Evolutionary conservation across 306 rosid species (phyloP), one percentile per base, ranked within the genome.

Genomic region (Gastrolobium villosum): DNA sequence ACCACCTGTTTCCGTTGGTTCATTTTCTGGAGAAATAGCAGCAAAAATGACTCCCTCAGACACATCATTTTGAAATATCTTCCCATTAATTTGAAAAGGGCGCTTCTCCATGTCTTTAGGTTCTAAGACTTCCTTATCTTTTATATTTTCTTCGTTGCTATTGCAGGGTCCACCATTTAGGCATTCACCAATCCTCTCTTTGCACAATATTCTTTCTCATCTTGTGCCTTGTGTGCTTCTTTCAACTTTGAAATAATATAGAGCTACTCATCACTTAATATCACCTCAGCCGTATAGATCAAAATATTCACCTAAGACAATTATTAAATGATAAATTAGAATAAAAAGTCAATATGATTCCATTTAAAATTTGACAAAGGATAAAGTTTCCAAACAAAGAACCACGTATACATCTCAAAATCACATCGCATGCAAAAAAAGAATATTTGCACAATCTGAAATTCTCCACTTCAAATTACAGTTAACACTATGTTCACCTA

Each of bases 291-390:
- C 35, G 82, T 86, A 82, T 90, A 88, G 7, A 85, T 86, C 82
- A 90, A 82, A 54, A 90, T 88, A 79, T 90, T 90, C 57, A 90
- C 92, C 94, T 90, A 77, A 57, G 60, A 20, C 54, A 31, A 74
- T 50, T 53, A 76, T 63, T 10, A 55, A 14, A 2, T 15, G 46
- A 75, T 13, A 65, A 40, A 10, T 52, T 6, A 31, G 31, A 11
- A 11, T 5, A 3, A 14, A 30, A 62, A 44, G 52, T 70, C 40
- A 60, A 43, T 9, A 32, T 76, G 56, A 45, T 10, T 10, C 14
- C 48, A 26, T 41, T 31, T 6, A 30, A 70, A 9, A 57, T 20
- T 15, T 31, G 15, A 35, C 39, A 26, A 9, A 14, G 0, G 7
- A 49, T 9, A 6, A 70, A 32, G 34, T 49, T 50, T 49, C 14